Conservation (phyloP, 805 yeast species). For the Yarrowia yakushimensis region DNA sequence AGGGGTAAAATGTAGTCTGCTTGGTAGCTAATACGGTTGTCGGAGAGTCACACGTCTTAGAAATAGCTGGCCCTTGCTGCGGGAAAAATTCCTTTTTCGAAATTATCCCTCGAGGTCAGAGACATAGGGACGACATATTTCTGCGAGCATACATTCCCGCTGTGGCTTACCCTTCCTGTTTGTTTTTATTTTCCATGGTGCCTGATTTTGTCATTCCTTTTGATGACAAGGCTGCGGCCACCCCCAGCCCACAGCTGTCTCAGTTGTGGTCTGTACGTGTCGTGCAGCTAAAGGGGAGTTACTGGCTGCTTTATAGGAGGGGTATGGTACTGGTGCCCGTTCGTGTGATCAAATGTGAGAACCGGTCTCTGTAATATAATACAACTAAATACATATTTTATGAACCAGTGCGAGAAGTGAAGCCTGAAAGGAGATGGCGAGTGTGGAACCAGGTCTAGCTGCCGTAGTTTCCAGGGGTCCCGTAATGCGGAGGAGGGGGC, state of each 20-base stretch:
- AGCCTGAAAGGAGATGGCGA: neutral
- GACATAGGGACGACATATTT: neutral
- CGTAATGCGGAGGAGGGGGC: neutral
- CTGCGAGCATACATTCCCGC: conserved; percentile 16
- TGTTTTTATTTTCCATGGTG: neutral
- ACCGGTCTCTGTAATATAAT: conserved; percentile 21
- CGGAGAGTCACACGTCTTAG: neutral
- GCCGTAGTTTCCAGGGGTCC: conserved; percentile 9
- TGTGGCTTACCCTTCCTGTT: conserved; percentile 4
- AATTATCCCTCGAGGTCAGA: neutral
- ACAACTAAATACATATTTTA: conserved; percentile 19
- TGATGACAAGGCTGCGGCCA: neutral
- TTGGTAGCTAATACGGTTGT: neutral
- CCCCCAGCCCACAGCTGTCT: conserved; percentile 20
- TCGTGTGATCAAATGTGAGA: neutral
- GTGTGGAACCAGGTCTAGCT: neutral
- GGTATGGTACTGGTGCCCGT: no score
- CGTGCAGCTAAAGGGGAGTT: no score
- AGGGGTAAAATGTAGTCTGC: neutral
- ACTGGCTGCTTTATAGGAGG: no score
- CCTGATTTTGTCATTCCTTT: neutral
- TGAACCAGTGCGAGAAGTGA: conserved; percentile 18
- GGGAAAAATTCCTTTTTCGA: neutral
- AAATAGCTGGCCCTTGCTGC: neutral
- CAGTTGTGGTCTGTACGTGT: conserved; percentile 13